These are phyloP conservation scores for Rhynchosporium agropyri DNA, from an alignment of 2,329 filamentous ascomycete species.

Conservation along the genomic window DNA sequence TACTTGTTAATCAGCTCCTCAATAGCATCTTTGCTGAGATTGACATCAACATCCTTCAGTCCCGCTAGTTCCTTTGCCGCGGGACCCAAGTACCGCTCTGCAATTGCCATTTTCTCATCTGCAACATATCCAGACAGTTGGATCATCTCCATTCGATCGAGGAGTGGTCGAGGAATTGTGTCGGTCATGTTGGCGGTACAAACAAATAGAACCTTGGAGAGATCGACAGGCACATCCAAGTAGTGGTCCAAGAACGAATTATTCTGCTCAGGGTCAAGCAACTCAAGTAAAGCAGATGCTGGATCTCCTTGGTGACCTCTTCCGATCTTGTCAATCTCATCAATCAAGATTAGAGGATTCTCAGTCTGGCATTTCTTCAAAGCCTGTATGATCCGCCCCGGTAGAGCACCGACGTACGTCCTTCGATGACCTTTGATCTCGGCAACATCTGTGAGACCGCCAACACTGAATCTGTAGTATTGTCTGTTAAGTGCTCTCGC, in stretches of 20 bases:
- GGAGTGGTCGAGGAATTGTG: constrained; percentile 88
- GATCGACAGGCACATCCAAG: constrained; percentile 95
- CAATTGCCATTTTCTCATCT: constrained; percentile 99
- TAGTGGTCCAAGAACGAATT: constrained; percentile 97
- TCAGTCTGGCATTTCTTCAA: constrained; percentile 99
- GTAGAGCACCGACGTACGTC: constrained; percentile 94
- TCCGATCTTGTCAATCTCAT: constrained; percentile 98
- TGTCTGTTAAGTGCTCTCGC: constrained; percentile 91
- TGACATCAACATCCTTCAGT: constrained; percentile 86
- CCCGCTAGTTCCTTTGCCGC: constrained; percentile 94
- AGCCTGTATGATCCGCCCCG: constrained; percentile 95
- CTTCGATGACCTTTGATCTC: constrained; percentile 98
- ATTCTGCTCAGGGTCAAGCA: constrained; percentile 97
- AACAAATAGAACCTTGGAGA: constrained; percentile 97
- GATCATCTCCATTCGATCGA: constrained; percentile 98
- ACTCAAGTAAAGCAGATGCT: constrained; percentile 87
- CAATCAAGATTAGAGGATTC: constrained; percentile 93
- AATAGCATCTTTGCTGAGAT: constrained; percentile 82
- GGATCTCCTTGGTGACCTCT: constrained; percentile 96
- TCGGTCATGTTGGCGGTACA: constrained; percentile 99
- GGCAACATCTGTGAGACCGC: constrained; percentile 93
- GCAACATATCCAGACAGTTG: constrained; percentile 94
- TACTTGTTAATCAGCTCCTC: constrained; percentile 98
- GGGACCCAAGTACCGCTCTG: constrained; percentile 87
- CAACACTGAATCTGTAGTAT: constrained; percentile 98